phyloP scores from a whole-genome alignment of 108 stramenopile species.

The Cyclotella atomus region DNA sequence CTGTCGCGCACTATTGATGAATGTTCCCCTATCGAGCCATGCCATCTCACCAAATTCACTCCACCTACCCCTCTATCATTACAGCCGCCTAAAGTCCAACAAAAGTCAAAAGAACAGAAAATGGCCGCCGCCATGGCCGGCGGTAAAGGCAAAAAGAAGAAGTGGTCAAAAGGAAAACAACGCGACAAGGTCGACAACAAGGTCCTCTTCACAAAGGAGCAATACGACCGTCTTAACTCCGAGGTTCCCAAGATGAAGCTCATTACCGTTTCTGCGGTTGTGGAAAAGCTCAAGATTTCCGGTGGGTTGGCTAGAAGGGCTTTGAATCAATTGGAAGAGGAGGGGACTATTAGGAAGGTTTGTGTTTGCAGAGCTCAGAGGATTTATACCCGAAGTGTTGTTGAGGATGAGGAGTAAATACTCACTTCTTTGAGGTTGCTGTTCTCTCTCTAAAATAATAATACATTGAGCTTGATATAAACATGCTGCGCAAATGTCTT shows the following conservation, averaged over 20 bases:
- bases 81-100: constrained; percentile 97
- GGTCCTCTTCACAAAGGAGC: constrained; percentile 98
- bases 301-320: constrained; percentile 97
- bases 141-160: constrained; percentile 99
- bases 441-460: background rate
- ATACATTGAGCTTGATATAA: background rate
- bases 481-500: background rate
- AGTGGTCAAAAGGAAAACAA: constrained; percentile 99
- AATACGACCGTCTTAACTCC: constrained; percentile 91
- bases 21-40: too few relatives aligned
- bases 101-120: constrained; percentile 99
- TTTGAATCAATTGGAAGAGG: constrained; percentile 91
- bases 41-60: background rate
- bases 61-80: background rate
- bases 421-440: too few relatives aligned
- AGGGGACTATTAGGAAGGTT: constrained; percentile 95
- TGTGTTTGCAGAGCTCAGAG: constrained; percentile 89
- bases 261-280: constrained; percentile 96
- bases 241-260: constrained; percentile 99
- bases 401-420: constrained; percentile 69
- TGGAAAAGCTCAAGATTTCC: constrained; percentile 98
- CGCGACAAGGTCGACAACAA: constrained; percentile 99
- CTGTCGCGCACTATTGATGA: too few relatives aligned
- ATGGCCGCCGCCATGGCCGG: constrained; percentile 99
- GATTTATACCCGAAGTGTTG: constrained; percentile 97